A percentile compares a stretch with the other conserved stretches of the same genome.
These are phyloP conservation scores for Dioscorea dumetorum DNA, from an alignment of 106 monocot genomes.

Conservation along the genomic window DNA sequence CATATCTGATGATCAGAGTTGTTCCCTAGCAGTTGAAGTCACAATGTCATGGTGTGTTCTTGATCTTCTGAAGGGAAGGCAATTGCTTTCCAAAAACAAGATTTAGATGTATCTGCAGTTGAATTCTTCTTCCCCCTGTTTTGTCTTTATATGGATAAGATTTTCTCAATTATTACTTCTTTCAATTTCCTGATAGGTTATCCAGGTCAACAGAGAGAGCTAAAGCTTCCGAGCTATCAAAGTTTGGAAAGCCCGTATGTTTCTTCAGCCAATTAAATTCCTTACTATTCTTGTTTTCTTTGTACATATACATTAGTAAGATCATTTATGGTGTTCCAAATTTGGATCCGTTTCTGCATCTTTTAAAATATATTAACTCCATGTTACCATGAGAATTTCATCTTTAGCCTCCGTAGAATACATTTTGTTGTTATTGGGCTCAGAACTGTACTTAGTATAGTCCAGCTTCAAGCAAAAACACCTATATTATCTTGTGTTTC, in stretches of 20 bases:
- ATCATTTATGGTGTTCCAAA: not conserved
- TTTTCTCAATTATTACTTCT: no score
- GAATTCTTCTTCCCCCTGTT: no score
- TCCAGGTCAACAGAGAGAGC: slow-evolving; percentile 75
- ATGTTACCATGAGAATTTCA: not conserved
- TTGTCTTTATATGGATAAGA: no score
- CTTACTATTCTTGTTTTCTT: not conserved
- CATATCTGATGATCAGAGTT: no score
- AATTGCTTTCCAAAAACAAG: no score
- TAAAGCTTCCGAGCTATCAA: slow-evolving; percentile 73
- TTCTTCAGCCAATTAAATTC: not conserved
- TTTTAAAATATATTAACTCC: no score
- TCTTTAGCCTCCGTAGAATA: not conserved
- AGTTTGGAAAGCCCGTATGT: slow-evolving; percentile 88
- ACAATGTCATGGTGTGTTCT: no score
- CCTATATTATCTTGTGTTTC: not conserved
- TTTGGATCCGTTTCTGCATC: not conserved
- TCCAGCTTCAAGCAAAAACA: no score
- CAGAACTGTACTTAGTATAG: not conserved
- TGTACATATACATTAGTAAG: not conserved
- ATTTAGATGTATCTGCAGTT: no score
- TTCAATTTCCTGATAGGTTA: slow-evolving; percentile 25
- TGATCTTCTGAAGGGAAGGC: no score
- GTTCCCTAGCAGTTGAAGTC: no score
- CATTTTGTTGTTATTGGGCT: not conserved